Percentiles rank a stretch among this genome's conserved stretches.
These are phyloP conservation scores for Globisporangium cylindrosporum DNA, from an alignment of 352 stramenopile genomes.

Conservation along the genomic window DNA sequence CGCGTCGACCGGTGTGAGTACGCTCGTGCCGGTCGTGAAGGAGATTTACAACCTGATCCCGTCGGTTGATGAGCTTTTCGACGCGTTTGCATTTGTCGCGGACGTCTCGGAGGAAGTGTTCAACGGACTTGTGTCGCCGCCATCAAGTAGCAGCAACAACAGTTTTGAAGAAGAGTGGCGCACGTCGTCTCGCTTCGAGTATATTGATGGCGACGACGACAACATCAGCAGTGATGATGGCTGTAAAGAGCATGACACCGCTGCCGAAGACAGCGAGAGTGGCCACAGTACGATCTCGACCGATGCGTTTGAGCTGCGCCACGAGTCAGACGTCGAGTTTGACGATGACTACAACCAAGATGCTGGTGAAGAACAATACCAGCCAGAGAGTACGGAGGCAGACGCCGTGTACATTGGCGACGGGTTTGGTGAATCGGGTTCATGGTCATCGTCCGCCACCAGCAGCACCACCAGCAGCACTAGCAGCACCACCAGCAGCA, in stretches of 20 bases:
- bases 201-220: slow-evolving; percentile 21
- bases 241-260: slow-evolving; percentile 11
- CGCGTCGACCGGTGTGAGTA: slow-evolving; percentile 39
- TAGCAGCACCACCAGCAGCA: not conserved
- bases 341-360: slow-evolving; percentile 21
- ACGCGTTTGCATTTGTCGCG: slow-evolving; percentile 48
- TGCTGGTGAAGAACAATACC: slow-evolving; percentile 20
- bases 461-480: not conserved
- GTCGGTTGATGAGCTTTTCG: slow-evolving; percentile 60
- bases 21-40: slow-evolving; percentile 41
- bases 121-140: slow-evolving; percentile 18
- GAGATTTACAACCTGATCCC: slow-evolving; percentile 54
- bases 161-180: slow-evolving; percentile 14
- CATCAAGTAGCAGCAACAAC: not conserved
- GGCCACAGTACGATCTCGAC: slow-evolving; percentile 18
- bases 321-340: not conserved
- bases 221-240: slow-evolving; percentile 5
- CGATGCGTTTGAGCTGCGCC: slow-evolving; percentile 18
- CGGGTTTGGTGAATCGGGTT: not conserved
- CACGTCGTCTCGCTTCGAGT: slow-evolving; percentile 30
- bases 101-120: slow-evolving; percentile 65
- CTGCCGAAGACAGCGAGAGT: slow-evolving; percentile 12
- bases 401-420: slow-evolving; percentile 6
- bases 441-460: not conserved
- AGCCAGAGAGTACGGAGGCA: slow-evolving; percentile 13